Conservation (phyloP, 805 yeast genomes). For the Candida jianshihensis region DNA sequence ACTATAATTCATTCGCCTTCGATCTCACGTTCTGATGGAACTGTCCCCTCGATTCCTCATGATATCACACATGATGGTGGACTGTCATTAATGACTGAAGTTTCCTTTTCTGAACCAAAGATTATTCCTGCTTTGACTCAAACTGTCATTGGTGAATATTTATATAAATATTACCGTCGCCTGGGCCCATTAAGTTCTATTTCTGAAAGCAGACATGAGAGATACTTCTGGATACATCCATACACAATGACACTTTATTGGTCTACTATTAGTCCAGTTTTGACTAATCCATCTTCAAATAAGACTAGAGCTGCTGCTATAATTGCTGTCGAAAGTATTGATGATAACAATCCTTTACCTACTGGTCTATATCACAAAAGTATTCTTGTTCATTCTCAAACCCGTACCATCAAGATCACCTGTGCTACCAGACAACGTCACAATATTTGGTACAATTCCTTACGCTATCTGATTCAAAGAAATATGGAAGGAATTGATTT, state of each 20-base stretch:
- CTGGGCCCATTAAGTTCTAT: constrained; percentile 65
- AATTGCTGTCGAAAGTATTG: constrained; percentile 67
- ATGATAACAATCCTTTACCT: constrained; percentile 82
- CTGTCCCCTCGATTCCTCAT: constrained; percentile 12
- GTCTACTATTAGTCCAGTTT: constrained; percentile 75
- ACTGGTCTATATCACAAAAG: constrained; percentile 84
- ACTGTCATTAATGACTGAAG: constrained; percentile 42
- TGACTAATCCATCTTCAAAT: constrained; percentile 56
- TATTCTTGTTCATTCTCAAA: constrained; percentile 62
- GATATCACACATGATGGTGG: constrained; percentile 28
- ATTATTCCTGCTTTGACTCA: constrained; percentile 86
- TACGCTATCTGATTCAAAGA: constrained; percentile 66
- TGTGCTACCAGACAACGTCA: constrained; percentile 86
- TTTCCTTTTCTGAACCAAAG: constrained; percentile 58
- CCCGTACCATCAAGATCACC: constrained; percentile 64
- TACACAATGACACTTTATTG: constrained; percentile 86
- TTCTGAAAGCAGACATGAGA: constrained; percentile 77
- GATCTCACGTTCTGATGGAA: constrained; percentile 13
- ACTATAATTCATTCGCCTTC: constrained; percentile 3
- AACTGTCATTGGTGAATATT: constrained; percentile 86
- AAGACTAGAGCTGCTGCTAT: constrained; percentile 79
- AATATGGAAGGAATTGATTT: constrained; percentile 50
- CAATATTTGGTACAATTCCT: constrained; percentile 83
- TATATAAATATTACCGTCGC: constrained; percentile 77
- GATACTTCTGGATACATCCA: constrained; percentile 96